Percentiles rank a stretch among this genome's conserved stretches.
Evolutionary conservation across 2,329 filamentous ascomycete genomes (phyloP).

Genomic region (Berkeleyomyces basicola): DNA sequence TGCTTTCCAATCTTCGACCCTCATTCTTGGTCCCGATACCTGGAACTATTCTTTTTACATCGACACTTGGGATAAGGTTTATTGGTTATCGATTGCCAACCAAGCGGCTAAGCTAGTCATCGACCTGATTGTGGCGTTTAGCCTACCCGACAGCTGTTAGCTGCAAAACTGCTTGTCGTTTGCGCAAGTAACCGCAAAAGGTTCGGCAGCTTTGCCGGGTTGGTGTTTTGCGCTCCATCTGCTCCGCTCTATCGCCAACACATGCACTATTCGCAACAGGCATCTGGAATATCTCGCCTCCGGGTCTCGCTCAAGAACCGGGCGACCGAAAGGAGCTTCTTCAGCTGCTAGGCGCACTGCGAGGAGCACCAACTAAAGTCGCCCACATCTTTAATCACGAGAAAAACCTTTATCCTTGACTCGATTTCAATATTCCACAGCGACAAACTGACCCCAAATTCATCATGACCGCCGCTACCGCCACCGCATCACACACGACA

Average conservation of each 20-base stretch:
- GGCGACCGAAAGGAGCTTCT: constrained; percentile 8
- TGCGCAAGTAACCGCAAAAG: no score
- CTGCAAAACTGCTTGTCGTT: no score
- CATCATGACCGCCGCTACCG: constrained; percentile 7
- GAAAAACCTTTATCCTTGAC: neutral
- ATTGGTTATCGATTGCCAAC: neutral
- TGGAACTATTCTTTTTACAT: neutral
- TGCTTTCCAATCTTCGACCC: neutral
- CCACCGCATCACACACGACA: constrained; percentile 6
- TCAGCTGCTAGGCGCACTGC: constrained; percentile 10
- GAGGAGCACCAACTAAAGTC: constrained; percentile 5
- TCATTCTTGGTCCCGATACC: neutral
- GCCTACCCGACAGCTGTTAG: no score
- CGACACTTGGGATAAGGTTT: neutral
- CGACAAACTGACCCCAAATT: neutral
- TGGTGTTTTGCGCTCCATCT: no score
- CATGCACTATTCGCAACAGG: neutral
- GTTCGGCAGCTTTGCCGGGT: no score
- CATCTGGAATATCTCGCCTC: neutral
- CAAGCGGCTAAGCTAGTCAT: neutral
- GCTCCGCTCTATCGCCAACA: neutral
- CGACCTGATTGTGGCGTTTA: no score
- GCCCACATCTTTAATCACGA: neutral
- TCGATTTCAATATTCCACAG: neutral
- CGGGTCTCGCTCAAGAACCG: neutral